Conservation (phyloP, 345 rosid species). For the Euphorbia peplus region DNA sequence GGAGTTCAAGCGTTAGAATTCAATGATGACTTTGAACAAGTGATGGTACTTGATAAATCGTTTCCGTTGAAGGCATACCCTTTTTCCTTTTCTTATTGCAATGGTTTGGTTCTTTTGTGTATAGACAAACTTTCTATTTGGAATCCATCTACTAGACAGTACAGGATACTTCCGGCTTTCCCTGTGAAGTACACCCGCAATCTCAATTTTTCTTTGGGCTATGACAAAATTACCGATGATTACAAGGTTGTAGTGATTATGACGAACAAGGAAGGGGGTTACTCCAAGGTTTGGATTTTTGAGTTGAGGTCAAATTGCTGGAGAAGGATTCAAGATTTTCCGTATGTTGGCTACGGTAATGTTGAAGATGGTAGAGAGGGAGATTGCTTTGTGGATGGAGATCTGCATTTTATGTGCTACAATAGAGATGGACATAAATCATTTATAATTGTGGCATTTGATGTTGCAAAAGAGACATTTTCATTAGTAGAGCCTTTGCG, state of each 20-base stretch:
- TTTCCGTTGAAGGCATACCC: background rate
- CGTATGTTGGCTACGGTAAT: background rate
- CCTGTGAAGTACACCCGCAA: background rate
- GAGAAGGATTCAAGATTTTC: background rate
- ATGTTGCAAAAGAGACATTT: too few species aligned
- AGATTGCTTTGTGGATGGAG: background rate
- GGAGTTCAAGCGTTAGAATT: background rate
- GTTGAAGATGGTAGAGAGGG: background rate
- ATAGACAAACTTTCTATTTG: background rate
- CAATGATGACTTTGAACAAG: background rate
- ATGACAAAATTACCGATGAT: background rate
- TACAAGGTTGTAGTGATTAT: background rate
- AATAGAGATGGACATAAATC: too few species aligned
- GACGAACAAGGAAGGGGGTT: background rate
- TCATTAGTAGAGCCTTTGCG: too few species aligned
- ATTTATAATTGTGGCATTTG: too few species aligned
- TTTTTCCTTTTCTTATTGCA: background rate
- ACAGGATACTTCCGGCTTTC: background rate
- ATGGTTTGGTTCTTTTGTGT: background rate
- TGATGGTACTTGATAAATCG: background rate
- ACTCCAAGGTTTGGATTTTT: background rate
- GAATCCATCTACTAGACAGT: background rate
- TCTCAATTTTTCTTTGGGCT: background rate
- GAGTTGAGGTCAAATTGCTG: background rate
- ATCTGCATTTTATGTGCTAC: background rate